These are phyloP conservation scores for Dothideomycetes sp. DNA, from an alignment of 2,329 filamentous ascomycete species.

Conservation along the genomic window DNA sequence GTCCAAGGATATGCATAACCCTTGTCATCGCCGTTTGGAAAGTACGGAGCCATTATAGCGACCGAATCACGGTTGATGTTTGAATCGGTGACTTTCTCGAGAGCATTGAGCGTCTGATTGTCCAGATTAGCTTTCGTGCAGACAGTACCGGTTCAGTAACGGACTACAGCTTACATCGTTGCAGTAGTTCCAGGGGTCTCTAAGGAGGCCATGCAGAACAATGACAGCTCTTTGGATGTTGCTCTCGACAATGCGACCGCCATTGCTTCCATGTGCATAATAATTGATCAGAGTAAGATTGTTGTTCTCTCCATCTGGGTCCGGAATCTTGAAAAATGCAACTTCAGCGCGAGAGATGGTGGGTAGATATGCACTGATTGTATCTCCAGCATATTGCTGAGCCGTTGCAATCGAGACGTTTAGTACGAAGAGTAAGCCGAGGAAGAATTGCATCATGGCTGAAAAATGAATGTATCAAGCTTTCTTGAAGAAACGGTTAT, in stretches of 20 bases:
- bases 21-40: conserved; percentile 26
- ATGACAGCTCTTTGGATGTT: conserved; percentile 22
- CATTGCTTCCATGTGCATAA: conserved; percentile 18
- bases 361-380: conserved; percentile 19
- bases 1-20: conserved; percentile 23
- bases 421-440: background rate
- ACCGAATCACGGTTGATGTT: conserved; percentile 21
- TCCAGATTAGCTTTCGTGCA: background rate
- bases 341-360: conserved; percentile 21
- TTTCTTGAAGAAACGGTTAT: too few species aligned
- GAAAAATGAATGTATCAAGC: too few species aligned
- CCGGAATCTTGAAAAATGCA: conserved; percentile 22
- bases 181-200: conserved; percentile 24
- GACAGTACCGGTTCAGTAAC: background rate
- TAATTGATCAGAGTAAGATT: conserved; percentile 25
- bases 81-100: conserved; percentile 17
- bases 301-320: conserved; percentile 16
- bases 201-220: conserved; percentile 23
- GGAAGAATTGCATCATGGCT: too few species aligned
- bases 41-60: conserved; percentile 23
- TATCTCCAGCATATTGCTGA: conserved; percentile 22
- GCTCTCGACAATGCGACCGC: conserved; percentile 15
- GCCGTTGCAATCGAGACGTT: conserved; percentile 3
- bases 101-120: conserved; percentile 19
- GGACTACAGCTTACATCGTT: conserved; percentile 9